Conservation (phyloP, 352 stramenopile species). For the Pythium rhizo-oryzae region DNA sequence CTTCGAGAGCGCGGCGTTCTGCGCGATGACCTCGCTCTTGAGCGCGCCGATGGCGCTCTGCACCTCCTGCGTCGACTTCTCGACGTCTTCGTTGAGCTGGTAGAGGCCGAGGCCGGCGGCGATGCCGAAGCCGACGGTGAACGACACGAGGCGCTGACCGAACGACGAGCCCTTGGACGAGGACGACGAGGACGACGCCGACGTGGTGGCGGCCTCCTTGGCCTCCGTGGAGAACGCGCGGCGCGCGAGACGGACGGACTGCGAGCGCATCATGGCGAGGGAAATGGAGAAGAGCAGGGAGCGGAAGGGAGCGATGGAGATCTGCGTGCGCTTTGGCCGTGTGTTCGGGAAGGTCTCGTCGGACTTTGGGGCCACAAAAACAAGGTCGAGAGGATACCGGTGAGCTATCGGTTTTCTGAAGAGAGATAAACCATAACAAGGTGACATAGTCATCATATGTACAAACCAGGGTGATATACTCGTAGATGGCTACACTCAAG, state of each 20-base stretch:
- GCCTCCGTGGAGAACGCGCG: conserved; percentile 63
- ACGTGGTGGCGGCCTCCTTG: conserved; percentile 42
- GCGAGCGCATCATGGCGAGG: conserved; percentile 30
- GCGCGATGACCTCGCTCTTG: conserved; percentile 70
- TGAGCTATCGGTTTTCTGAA: conserved; percentile 27
- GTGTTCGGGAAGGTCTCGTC: conserved; percentile 13
- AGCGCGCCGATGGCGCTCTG: conserved; percentile 60
- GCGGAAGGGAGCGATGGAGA: not conserved
- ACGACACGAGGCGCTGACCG: conserved; percentile 68
- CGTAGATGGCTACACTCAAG: conserved; percentile 14
- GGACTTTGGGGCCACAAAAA: conserved; percentile 30
- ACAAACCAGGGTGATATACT: too few relatives aligned
- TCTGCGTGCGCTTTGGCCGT: conserved; percentile 8
- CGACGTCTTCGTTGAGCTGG: conserved; percentile 72
- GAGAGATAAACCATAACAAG: conserved; percentile 18
- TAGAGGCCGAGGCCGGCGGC: conserved; percentile 68
- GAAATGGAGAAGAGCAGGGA: not conserved
- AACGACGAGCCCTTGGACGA: conserved; percentile 76
- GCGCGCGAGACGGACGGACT: conserved; percentile 29
- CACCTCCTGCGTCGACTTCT: conserved; percentile 72
- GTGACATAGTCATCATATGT: too few relatives aligned
- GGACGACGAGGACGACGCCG: conserved; percentile 40
- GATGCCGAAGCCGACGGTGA: conserved; percentile 67
- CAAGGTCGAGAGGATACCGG: conserved; percentile 17
- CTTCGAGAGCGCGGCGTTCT: conserved; percentile 74